Evolutionary conservation across 495 filamentous ascomycete genomes (phyloP).

Genomic region (Podospora tetraspora): DNA sequence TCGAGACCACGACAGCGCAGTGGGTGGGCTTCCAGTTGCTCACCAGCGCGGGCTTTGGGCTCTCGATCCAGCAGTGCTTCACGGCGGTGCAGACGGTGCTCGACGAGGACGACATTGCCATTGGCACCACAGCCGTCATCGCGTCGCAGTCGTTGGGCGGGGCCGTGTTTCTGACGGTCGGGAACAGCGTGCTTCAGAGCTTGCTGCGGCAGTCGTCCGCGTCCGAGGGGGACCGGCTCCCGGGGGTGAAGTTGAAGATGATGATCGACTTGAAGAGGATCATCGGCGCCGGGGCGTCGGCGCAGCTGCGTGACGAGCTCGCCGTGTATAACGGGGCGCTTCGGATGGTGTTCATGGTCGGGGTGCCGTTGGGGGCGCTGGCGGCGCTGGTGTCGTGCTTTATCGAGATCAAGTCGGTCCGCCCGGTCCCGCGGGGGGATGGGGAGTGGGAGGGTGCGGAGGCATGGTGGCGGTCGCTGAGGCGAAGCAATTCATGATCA

Average conservation of each 20-base stretch:
- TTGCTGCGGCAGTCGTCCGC: constrained; percentile 39
- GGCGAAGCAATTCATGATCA: neutral
- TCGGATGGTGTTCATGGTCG: constrained; percentile 26
- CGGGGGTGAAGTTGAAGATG: constrained; percentile 10
- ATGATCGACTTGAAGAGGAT: constrained; percentile 18
- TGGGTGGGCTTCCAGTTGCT: constrained; percentile 64
- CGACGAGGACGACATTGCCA: constrained; percentile 48
- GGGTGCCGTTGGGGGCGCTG: constrained; percentile 32
- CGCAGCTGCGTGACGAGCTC: constrained; percentile 32
- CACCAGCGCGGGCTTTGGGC: constrained; percentile 54
- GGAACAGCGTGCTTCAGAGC: constrained; percentile 55
- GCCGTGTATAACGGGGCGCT: constrained; percentile 31
- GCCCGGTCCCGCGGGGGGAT: constrained; percentile 11
- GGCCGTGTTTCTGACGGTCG: constrained; percentile 58
- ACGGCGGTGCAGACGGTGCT: constrained; percentile 53
- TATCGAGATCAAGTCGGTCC: constrained; percentile 50
- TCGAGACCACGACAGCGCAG: constrained; percentile 42
- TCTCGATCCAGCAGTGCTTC: constrained; percentile 55
- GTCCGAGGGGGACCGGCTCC: constrained; percentile 17
- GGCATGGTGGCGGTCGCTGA: neutral
- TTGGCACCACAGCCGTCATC: constrained; percentile 57
- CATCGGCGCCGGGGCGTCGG: constrained; percentile 46
- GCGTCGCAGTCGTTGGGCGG: constrained; percentile 58
- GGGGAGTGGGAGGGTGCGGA: neutral
- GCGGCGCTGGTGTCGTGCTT: constrained; percentile 38